phyloP scores from a whole-genome alignment of 805 yeast genomes.

The Nakazawaea ernobii region DNA sequence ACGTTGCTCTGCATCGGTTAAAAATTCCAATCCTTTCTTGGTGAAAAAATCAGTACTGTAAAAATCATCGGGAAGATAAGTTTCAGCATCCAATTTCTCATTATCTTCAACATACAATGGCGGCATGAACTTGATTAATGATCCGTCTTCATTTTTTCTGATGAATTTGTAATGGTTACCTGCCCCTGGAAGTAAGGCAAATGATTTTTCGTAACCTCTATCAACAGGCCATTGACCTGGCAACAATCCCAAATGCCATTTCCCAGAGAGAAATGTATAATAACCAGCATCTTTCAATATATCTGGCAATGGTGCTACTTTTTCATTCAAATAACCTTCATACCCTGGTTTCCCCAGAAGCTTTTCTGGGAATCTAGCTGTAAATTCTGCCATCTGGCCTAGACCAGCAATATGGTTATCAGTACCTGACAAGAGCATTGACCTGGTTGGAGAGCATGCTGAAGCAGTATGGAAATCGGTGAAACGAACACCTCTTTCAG shows the following conservation, averaged over 20 bases:
- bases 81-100: conserved; percentile 27
- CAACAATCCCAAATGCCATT: conserved; percentile 53
- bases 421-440: conserved; percentile 55
- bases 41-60: conserved; percentile 42
- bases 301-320: conserved; percentile 50
- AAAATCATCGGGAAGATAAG: conserved; percentile 38
- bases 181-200: conserved; percentile 48
- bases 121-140: conserved; percentile 28
- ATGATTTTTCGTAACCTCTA: conserved; percentile 46
- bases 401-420: conserved; percentile 58
- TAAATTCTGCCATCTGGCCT: conserved; percentile 52
- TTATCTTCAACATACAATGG: conserved; percentile 36
- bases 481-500: conserved; percentile 39
- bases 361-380: conserved; percentile 28
- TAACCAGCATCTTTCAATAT: conserved; percentile 43
- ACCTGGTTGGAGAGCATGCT: conserved; percentile 61
- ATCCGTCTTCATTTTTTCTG: conserved; percentile 27
- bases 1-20: conserved; percentile 23
- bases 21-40: conserved; percentile 33
- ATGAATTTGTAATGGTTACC: conserved; percentile 50
- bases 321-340: conserved; percentile 46
- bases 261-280: conserved; percentile 48
- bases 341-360: conserved; percentile 45
- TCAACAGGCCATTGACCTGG: conserved; percentile 42
- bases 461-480: conserved; percentile 60